These are phyloP conservation scores for Polygonum aviculare DNA, from an alignment of 148 eudicot species.

Conservation along the genomic window DNA sequence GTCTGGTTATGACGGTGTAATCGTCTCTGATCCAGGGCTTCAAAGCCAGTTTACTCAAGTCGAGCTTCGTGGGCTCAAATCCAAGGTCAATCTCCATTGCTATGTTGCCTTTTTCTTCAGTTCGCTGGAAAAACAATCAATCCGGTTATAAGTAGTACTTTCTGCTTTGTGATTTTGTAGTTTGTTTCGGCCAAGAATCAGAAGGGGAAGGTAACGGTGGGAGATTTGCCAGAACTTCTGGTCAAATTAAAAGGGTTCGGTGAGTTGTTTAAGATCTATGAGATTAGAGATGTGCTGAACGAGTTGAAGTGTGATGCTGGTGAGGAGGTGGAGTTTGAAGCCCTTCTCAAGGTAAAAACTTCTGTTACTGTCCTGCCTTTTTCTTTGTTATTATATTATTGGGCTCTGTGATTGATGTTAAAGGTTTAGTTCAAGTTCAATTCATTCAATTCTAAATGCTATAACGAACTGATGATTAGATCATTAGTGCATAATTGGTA, in stretches of 20 bases:
- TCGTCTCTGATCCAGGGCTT: slow-evolving; percentile 56
- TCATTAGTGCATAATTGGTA: background rate
- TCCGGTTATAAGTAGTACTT: background rate
- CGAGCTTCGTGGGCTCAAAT: slow-evolving; percentile 51
- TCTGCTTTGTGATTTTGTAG: slow-evolving; percentile 25
- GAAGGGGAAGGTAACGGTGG: slow-evolving; percentile 64
- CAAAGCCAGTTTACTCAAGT: slow-evolving; percentile 72
- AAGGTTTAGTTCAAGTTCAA: background rate
- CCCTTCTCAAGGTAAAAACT: slow-evolving; percentile 61
- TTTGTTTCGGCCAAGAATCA: slow-evolving; percentile 48
- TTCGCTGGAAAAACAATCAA: background rate
- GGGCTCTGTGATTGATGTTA: background rate
- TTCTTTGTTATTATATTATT: background rate
- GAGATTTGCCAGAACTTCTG: slow-evolving; percentile 67
- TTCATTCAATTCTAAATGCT: background rate
- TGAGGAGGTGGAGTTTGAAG: slow-evolving; percentile 63
- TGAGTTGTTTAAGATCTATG: slow-evolving; percentile 54
- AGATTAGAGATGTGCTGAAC: slow-evolving; percentile 43
- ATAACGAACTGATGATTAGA: background rate
- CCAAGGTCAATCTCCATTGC: slow-evolving; percentile 24
- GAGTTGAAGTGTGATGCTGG: slow-evolving; percentile 41
- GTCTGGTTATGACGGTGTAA: slow-evolving; percentile 57
- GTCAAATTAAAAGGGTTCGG: slow-evolving; percentile 52
- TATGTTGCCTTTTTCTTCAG: background rate
- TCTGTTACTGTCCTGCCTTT: background rate